Base-by-base conservation (phyloP, 2,329 filamentous ascomycete species). In the Diplodia scrobiculata region DNA sequence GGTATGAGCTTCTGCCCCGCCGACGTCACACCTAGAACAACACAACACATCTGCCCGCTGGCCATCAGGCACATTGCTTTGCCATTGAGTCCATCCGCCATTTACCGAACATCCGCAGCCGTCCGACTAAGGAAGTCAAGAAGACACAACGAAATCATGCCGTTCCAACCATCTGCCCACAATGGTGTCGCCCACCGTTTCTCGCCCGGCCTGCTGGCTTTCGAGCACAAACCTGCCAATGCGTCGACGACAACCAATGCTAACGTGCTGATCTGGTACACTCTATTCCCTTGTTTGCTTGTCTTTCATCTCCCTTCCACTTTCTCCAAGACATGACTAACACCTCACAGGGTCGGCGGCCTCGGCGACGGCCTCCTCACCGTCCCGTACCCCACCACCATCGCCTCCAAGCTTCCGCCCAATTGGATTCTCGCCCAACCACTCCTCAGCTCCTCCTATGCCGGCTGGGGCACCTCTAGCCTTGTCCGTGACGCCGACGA, bases 291-390 rank as follows among this genome's bases (percentile, higher is more conserved):
- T 9, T 32, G 7, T 19, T 67, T 65, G 7, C 64, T 48, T n/a
- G 63, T 68, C 36, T 76, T 63, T 78, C 76, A 47, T 19, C 14
- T 45, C 53, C 52, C 9, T 25, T 36, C 9, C 5, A n/a, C 13
- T 27, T 36, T 54, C 25, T 7, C 14, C 62, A 48, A 21, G 66
- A 25, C 2, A 13, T 3, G 32, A 29, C 14, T 76, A 92, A 76
- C 92, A 68, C 90, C 89, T 78, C 14, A 25, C 54, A 59, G 55
- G 55, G 83, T 91, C 68, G 89, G 88, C 68, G 90, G 90, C 41
- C 83, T 92, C 17, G 84, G 83, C 45, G 90, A 91, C 75, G 89
- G 89, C 1, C 85, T 89, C 67, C 85, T 89, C 68, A 87, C 86
- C 0, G 83, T 89, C 9, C 78, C 82, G 0, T 91, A 89, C 73